Evolutionary conservation across 345 rosid species (phyloP).

Genomic region (Corchorus capsularis): DNA sequence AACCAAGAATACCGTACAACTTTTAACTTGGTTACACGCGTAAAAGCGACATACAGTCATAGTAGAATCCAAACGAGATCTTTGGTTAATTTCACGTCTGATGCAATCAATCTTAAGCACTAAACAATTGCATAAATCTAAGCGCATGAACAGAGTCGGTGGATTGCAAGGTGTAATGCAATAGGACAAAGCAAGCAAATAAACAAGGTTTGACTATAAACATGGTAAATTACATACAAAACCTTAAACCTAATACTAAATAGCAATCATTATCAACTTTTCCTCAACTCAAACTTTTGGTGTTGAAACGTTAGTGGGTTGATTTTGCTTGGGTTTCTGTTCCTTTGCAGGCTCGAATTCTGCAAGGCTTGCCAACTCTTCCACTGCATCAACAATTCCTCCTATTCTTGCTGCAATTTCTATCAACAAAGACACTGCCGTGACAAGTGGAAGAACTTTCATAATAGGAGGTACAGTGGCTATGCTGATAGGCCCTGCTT

Average conservation of each 20-base stretch:
- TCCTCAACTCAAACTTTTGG: conserved; percentile 20
- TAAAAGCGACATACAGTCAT: not conserved
- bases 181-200: conserved; percentile 1
- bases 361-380: conserved; percentile 54
- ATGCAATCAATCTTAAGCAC: not conserved
- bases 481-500: conserved; percentile 14
- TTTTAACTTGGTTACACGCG: not conserved
- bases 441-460: conserved; percentile 60
- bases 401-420: conserved; percentile 62
- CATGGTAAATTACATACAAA: not conserved
- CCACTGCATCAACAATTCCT: conserved; percentile 43
- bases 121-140: not conserved
- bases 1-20: not conserved
- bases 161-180: conserved; percentile 27
- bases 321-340: conserved; percentile 24
- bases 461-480: conserved; percentile 33
- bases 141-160: conserved; percentile 16
- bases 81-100: not conserved
- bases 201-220: not conserved
- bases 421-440: conserved; percentile 53
- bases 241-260: too few relatives aligned
- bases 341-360: conserved; percentile 48
- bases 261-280: not conserved
- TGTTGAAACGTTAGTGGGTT: not conserved
- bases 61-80: too few relatives aligned